These are phyloP conservation scores for Ogataea populi-albae DNA, from an alignment of 805 yeast species.

Conservation along the genomic window DNA sequence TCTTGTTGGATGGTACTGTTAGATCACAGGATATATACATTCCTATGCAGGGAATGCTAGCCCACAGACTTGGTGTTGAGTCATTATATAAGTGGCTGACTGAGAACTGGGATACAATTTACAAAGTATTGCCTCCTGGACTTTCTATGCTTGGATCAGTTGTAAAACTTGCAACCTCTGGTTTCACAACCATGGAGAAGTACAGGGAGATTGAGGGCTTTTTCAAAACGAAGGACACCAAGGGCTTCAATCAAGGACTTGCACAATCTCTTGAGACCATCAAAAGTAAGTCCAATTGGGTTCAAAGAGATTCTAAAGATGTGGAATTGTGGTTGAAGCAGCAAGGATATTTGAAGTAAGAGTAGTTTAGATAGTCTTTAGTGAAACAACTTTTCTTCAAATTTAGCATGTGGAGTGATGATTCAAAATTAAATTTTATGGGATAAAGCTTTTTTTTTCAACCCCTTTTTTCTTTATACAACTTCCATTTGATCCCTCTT, in stretches of 20 bases:
- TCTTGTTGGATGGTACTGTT: conserved; percentile 66
- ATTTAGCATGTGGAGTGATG: no score
- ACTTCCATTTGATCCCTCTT: background rate
- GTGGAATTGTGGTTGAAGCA: conserved; percentile 46
- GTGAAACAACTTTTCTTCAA: no score
- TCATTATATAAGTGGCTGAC: conserved; percentile 71
- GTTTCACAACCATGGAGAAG: conserved; percentile 39
- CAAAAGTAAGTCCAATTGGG: conserved; percentile 53
- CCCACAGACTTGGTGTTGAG: conserved; percentile 61
- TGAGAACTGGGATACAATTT: conserved; percentile 67
- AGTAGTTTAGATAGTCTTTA: no score
- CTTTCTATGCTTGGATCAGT: conserved; percentile 76
- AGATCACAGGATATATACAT: conserved; percentile 47
- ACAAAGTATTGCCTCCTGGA: conserved; percentile 72
- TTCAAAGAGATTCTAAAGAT: conserved; percentile 43
- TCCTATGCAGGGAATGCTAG: conserved; percentile 72
- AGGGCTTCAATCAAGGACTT: conserved; percentile 57
- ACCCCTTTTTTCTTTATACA: conserved; percentile 3
- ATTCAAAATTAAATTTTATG: conserved; percentile 11
- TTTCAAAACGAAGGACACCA: conserved; percentile 47
- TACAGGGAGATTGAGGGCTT: conserved; percentile 43
- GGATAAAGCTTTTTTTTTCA: conserved; percentile 1
- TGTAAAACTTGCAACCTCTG: conserved; percentile 53
- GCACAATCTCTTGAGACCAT: conserved; percentile 58
- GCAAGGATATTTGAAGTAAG: conserved; percentile 24